phyloP scores from a whole-genome alignment of 495 filamentous ascomycete species.

The Sordaria brevicollis region DNA sequence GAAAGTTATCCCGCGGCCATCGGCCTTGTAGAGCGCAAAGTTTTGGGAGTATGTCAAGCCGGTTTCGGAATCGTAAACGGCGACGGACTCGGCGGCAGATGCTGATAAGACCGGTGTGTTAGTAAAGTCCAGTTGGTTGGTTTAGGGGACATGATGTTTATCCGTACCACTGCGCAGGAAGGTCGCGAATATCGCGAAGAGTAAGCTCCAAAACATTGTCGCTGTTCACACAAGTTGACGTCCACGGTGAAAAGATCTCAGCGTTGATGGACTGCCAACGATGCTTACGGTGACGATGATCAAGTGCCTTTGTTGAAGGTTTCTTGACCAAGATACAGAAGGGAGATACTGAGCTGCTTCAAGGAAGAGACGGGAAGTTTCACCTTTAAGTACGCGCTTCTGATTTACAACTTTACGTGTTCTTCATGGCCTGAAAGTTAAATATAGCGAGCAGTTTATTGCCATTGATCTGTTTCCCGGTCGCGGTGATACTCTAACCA shows the following conservation, averaged over 20 bases:
- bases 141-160: not conserved
- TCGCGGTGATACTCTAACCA: not conserved
- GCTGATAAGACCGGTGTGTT: not conserved
- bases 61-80: slow-evolving; percentile 36
- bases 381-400: not conserved
- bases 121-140: slow-evolving; percentile 2
- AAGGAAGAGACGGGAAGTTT: not conserved
- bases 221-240: not conserved
- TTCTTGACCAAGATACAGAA: not conserved
- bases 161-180: slow-evolving; percentile 11
- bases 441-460: not conserved
- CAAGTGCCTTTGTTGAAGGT: not conserved
- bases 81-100: slow-evolving; percentile 16
- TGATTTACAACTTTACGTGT: not conserved
- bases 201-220: slow-evolving; percentile 14
- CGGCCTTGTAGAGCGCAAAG: slow-evolving; percentile 27
- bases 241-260: not conserved
- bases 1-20: slow-evolving; percentile 23
- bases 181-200: slow-evolving; percentile 13
- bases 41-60: slow-evolving; percentile 39
- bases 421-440: not conserved
- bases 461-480: not conserved
- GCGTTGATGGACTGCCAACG: not conserved
- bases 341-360: not conserved
- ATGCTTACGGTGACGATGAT: not conserved